Evolutionary conservation across 768 basidiomycete genomes (phyloP).

Genomic region (Mycena rosella): DNA sequence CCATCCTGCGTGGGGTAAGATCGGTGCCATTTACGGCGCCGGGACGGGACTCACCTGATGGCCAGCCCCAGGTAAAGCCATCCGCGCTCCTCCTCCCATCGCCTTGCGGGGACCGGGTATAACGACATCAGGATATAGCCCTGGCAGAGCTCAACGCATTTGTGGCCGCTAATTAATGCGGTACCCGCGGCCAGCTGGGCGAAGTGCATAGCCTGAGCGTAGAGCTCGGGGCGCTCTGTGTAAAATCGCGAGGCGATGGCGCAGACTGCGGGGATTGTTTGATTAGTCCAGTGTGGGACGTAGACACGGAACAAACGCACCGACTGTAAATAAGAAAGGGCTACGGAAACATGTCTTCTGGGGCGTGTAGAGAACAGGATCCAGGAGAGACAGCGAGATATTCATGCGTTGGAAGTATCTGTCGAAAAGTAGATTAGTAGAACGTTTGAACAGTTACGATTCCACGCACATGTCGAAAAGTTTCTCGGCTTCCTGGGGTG

Average conservation of each 20-base stretch:
- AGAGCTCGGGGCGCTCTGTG: slow-evolving; percentile 75
- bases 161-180: slow-evolving; percentile 79
- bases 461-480: slow-evolving; percentile 73
- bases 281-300: not conserved
- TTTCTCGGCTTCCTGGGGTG: slow-evolving; percentile 73
- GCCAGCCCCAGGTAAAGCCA: slow-evolving; percentile 93
- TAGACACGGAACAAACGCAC: slow-evolving; percentile 59
- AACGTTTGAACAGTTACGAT: not conserved
- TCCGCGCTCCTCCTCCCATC: slow-evolving; percentile 91
- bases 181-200: slow-evolving; percentile 83
- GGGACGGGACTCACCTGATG: slow-evolving; percentile 67
- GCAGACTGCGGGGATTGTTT: slow-evolving; percentile 68
- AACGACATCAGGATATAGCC: slow-evolving; percentile 87
- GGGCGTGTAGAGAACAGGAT: slow-evolving; percentile 87
- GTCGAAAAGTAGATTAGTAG: slow-evolving; percentile 24
- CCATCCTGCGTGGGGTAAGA: slow-evolving; percentile 65
- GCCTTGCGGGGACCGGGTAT: slow-evolving; percentile 78
- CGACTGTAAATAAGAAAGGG: slow-evolving; percentile 92
- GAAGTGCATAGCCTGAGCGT: slow-evolving; percentile 77
- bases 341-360: slow-evolving; percentile 84
- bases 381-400: slow-evolving; percentile 53
- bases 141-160: slow-evolving; percentile 87
- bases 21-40: slow-evolving; percentile 13
- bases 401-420: not conserved
- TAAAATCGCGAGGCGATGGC: slow-evolving; percentile 90